phyloP scores from a whole-genome alignment of 73 alveolate genomes.

The Paramecium tetraurelia region DNA sequence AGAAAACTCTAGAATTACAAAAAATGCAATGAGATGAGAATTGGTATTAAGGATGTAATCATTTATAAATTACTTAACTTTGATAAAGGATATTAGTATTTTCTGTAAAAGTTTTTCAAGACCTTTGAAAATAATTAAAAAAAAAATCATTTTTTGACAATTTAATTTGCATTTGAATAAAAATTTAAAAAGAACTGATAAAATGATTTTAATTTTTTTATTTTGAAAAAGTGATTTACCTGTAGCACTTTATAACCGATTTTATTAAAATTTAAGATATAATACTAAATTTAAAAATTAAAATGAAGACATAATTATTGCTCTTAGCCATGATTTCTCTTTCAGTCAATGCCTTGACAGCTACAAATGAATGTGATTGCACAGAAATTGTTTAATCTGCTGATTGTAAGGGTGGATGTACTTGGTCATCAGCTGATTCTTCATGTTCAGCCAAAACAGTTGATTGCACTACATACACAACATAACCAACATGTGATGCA shows the following conservation, averaged over 20 bases:
- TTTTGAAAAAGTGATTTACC: too few species aligned
- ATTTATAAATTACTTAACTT: too few species aligned
- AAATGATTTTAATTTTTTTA: not conserved
- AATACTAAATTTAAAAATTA: too few species aligned
- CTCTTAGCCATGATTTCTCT: not conserved
- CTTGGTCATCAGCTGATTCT: not conserved
- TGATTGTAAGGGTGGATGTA: not conserved
- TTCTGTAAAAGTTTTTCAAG: not conserved
- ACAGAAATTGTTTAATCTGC: not conserved
- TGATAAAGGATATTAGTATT: too few species aligned
- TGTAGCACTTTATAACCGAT: too few species aligned
- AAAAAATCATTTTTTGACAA: too few species aligned
- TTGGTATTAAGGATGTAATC: too few species aligned
- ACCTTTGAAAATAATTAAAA: too few species aligned
- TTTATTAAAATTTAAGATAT: too few species aligned
- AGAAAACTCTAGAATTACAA: too few species aligned
- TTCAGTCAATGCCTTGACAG: not conserved
- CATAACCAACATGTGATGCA: not conserved
- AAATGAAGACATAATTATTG: not conserved
- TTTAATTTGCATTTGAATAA: not conserved
- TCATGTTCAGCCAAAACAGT: not conserved
- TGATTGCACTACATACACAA: not conserved
- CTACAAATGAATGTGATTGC: not conserved
- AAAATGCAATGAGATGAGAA: too few species aligned
- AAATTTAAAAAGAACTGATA: not conserved